Base-by-base conservation (phyloP, 495 filamentous ascomycete species). In the Viridothelium virens region DNA sequence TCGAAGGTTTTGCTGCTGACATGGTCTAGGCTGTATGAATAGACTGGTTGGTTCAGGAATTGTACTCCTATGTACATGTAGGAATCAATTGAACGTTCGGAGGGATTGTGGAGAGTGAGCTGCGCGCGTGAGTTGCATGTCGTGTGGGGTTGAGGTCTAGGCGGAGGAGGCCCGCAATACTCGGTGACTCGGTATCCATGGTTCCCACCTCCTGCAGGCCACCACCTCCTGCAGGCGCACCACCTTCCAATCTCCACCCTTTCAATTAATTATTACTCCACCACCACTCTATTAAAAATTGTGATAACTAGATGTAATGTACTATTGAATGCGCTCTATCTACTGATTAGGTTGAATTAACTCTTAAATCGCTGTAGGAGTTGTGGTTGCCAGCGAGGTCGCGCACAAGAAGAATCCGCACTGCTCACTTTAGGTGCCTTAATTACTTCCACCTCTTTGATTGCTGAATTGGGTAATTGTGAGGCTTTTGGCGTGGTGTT, bases 21-120 rank as follows among this genome's bases (percentile, higher is more conserved):
- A 47, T 36, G 16, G 14, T 41, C 37, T 41, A 1, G 62, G 63
- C 10, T 44, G 41, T 25, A 25, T 25, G 25, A 25, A 44, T 44
- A 44, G 65, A 59, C 14, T 63, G 41, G n/a, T 47, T 67, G 2
- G 62, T 66, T 53, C 72, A 72, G 11, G 71, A 73, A 67, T 73
- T 73, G 7, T 74, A 74, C 75, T 64, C 18, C 37, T 38, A 53
- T 53, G 5, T 18, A 53, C 25, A 53, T 16, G 18, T 53, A 9
- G 18, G 18, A 53, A 14, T 53, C 5, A 18, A 5, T 53, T 5
- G 12, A 53, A 1, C 11, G 48, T 53, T 14, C 5, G 48, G 18
- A 53, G 48, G 48, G 18, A 16, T 5, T 14, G 48, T 14, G 18
- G 48, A 5, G 18, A 14, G 53, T 7, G 25, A 59, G 36, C 36